Conservation (phyloP, 805 yeast species). For the Metschnikowia rubicola region DNA sequence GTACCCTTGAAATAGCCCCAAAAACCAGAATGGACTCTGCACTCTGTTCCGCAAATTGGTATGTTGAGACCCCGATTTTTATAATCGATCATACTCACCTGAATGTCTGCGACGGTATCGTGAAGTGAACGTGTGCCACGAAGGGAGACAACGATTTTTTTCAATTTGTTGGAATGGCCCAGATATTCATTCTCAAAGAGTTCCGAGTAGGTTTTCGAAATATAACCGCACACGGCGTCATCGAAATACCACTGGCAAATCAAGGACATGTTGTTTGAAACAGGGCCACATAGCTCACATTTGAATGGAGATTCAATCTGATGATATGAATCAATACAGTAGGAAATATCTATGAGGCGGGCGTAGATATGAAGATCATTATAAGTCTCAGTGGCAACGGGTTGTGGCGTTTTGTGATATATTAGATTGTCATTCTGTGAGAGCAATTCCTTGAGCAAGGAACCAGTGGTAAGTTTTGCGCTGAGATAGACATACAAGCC, state of each 20-base stretch:
- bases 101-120: slow-evolving; percentile 39
- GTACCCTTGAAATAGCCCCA: slow-evolving; percentile 29
- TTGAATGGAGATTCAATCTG: slow-evolving; percentile 35
- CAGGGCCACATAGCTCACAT: slow-evolving; percentile 32
- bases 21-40: slow-evolving; percentile 38
- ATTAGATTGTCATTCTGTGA: not conserved
- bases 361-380: slow-evolving; percentile 35
- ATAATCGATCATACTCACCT: slow-evolving; percentile 34
- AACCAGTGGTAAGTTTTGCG: not conserved
- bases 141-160: slow-evolving; percentile 33
- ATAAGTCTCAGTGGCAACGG: slow-evolving; percentile 24
- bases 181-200: slow-evolving; percentile 20
- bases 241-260: slow-evolving; percentile 39
- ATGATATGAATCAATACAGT: slow-evolving; percentile 33
- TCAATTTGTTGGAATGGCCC: slow-evolving; percentile 12
- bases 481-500: too few species aligned
- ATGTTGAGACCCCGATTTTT: slow-evolving; percentile 20
- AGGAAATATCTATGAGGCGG: slow-evolving; percentile 42
- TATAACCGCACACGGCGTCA: slow-evolving; percentile 35
- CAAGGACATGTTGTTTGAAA: slow-evolving; percentile 34
- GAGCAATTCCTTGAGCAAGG: not conserved
- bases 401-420: slow-evolving; percentile 6
- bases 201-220: slow-evolving; percentile 30
- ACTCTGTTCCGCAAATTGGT: slow-evolving; percentile 28
- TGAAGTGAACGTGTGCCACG: slow-evolving; percentile 43